A percentile compares a stretch with the other conserved stretches of the same genome.
phyloP scores from a whole-genome alignment of 1,284 basidiomycete genomes.

The Earliella scabrosa region DNA sequence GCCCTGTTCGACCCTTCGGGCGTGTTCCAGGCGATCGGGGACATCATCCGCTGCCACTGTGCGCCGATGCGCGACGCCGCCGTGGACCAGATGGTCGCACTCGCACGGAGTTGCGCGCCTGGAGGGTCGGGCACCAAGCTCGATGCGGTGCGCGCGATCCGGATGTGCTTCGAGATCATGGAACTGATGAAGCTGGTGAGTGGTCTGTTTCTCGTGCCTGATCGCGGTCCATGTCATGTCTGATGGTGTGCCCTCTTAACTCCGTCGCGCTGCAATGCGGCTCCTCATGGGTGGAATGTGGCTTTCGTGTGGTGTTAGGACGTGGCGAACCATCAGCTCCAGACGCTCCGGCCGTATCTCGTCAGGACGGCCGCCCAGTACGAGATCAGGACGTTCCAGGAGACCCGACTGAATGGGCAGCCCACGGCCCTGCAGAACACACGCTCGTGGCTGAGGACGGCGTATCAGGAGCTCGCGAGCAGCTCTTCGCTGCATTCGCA shows the following conservation, averaged over 20 bases:
- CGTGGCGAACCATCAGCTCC: conserved; percentile 94
- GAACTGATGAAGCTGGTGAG: conserved; percentile 94
- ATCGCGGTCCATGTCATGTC: conserved; percentile 5
- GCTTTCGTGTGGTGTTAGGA: conserved; percentile 56
- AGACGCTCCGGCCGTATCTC: conserved; percentile 85
- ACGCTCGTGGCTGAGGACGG: conserved; percentile 63
- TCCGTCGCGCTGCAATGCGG: not conserved
- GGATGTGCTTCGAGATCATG: conserved; percentile 88
- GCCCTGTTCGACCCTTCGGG: conserved; percentile 81
- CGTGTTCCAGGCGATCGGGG: conserved; percentile 82
- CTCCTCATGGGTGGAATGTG: not conserved
- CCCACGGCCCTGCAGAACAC: conserved; percentile 56
- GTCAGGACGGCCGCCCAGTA: conserved; percentile 82
- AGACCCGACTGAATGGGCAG: conserved; percentile 49
- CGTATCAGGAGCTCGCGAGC: conserved; percentile 42
- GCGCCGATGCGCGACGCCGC: conserved; percentile 90
- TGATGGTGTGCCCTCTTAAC: conserved; percentile 3
- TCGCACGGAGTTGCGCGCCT: conserved; percentile 62
- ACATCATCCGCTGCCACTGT: conserved; percentile 88
- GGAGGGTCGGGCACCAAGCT: conserved; percentile 55
- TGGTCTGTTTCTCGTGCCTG: conserved; percentile 8
- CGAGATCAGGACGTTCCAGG: conserved; percentile 80
- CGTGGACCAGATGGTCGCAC: conserved; percentile 83
- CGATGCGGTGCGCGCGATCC: conserved; percentile 77
- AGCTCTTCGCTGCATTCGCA: conserved; percentile 13